Evolutionary conservation across 441 rosid species (phyloP), one percentile per base, ranked within the genome.

Genomic region (Erodium moschatum): DNA sequence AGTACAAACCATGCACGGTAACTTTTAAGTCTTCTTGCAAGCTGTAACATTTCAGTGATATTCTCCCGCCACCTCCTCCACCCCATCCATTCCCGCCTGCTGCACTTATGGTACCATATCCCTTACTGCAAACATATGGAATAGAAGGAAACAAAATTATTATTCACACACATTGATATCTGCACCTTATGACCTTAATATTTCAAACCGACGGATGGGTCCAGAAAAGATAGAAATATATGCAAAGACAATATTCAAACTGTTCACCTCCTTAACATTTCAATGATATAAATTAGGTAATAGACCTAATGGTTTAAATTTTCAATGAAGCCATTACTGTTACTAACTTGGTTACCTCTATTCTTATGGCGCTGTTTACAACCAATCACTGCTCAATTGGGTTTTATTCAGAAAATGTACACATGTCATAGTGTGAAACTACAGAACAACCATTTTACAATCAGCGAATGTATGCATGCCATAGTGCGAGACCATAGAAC

Each of bases 31-130:
- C 89, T 86, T 94, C 99, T 77, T 91, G 97, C 77, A 88, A 87
- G 91, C 99, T 89, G 87, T 91, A 94, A 80, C 96, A 89, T 72
- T 91, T 88, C 76, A 94, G 87, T 70, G 97, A 88, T 70, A 91
- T 80, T 83, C 99, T 89, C 77, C 99, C 97, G 66, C 99, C 99
- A 6, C 99, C 94, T 73, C 99, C 99, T 70, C 99, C 99, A 64
- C 94, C 99, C 87, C 86, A 83, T 72, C 99, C 99, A 48, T 73
- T 85, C 65, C 99, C 99, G 68, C 99, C 99, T 20, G 94, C 89
- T 48, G 96, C 92, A 76, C 97, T 89, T 73, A 94, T 80, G 69
- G 70, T 80, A 67, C 97, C 97, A 61, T 61, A 61, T 20, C 99
- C 99, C 83, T 89, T 94, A 91, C 99, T 94, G 79, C 71, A 75